Evolutionary conservation across 1,284 basidiomycete genomes (phyloP).

Genomic region (Coriolopsis trogii): DNA sequence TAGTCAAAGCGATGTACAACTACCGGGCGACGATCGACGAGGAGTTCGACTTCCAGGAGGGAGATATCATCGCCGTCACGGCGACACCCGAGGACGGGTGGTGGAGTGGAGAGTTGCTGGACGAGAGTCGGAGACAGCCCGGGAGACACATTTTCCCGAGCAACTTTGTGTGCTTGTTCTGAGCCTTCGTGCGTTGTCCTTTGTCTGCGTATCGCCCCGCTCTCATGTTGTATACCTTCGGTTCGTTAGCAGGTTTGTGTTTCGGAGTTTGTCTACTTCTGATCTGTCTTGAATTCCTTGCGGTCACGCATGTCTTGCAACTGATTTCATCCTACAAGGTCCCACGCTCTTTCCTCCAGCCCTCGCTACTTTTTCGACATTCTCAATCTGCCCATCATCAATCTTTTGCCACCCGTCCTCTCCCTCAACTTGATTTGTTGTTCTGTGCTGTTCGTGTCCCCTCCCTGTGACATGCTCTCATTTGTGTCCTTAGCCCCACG

Average conservation of each 20-base stretch:
- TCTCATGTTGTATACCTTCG: background rate
- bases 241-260: background rate
- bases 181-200: background rate
- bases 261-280: background rate
- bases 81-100: constrained; percentile 92
- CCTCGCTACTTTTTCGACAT: too few relatives aligned
- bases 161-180: constrained; percentile 85
- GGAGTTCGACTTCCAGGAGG: constrained; percentile 90
- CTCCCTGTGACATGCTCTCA: constrained; percentile 8
- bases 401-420: background rate
- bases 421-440: background rate
- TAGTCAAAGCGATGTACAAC: constrained; percentile 92
- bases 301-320: too few relatives aligned
- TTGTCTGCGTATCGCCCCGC: background rate
- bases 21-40: constrained; percentile 86
- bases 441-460: background rate
- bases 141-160: constrained; percentile 91
- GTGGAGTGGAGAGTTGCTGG: constrained; percentile 89
- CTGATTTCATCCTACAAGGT: too few relatives aligned
- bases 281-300: too few relatives aligned
- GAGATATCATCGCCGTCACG: constrained; percentile 92
- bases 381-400: too few relatives aligned
- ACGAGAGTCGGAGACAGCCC: constrained; percentile 78
- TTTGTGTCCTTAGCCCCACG: constrained; percentile 17
- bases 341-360: too few relatives aligned